These are phyloP conservation scores for Fusarium sp. DNA, from an alignment of 2,329 filamentous ascomycete genomes.

Conservation along the genomic window DNA sequence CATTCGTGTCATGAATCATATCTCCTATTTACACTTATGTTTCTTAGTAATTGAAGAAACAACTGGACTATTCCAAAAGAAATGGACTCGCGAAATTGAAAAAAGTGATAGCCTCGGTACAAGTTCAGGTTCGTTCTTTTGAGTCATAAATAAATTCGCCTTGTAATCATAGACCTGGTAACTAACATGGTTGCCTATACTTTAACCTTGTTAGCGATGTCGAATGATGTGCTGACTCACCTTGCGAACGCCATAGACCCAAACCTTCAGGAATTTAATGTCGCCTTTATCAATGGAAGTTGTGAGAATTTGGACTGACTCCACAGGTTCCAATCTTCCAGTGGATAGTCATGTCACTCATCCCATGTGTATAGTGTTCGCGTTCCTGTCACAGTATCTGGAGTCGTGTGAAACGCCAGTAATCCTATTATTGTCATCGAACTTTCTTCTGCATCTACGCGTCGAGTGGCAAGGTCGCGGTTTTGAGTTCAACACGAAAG, in stretches of 20 bases:
- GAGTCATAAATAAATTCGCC: no score
- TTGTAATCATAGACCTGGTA: accelerated
- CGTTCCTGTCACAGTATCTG: accelerated
- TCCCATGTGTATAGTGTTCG: accelerated
- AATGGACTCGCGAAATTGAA: no score
- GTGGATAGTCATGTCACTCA: neutral
- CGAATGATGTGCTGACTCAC: neutral
- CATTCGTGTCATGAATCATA: neutral
- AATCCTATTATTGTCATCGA: no score
- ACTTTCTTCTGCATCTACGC: neutral
- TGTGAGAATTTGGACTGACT: accelerated
- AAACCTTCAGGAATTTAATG: no score
- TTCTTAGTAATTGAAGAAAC: no score
- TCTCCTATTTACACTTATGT: neutral
- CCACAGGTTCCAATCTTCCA: neutral
- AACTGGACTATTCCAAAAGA: neutral
- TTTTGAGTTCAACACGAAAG: neutral
- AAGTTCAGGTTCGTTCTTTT: neutral
- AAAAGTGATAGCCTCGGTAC: accelerated
- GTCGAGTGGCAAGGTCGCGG: no score
- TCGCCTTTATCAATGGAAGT: no score
- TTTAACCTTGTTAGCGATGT: no score
- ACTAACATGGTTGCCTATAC: accelerated
- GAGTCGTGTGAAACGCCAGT: accelerated
- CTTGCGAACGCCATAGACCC: neutral